Conservation (phyloP, 805 yeast genomes). For the Metahyphopichia silvanorum region DNA sequence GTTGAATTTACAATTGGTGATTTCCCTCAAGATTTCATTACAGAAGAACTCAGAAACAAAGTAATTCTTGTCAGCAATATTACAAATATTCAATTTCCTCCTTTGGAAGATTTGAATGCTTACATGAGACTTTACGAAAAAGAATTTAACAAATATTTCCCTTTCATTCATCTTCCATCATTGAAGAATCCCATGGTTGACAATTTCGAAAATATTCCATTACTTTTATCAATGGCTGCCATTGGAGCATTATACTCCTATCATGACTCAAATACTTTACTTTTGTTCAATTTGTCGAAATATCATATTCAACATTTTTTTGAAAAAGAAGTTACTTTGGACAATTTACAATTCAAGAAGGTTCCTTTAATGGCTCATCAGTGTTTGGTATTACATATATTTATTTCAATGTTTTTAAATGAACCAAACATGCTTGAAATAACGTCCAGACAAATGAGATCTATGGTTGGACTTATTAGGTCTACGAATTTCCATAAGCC, state of each 20-base stretch:
- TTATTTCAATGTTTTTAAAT: conserved; percentile 54
- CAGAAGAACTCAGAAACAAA: conserved; percentile 48
- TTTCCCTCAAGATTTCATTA: conserved; percentile 20
- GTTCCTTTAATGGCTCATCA: conserved; percentile 57
- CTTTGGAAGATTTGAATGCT: conserved; percentile 69
- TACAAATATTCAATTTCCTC: conserved; percentile 63
- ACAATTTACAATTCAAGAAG: conserved; percentile 47
- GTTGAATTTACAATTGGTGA: conserved; percentile 14
- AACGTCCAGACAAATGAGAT: conserved; percentile 50
- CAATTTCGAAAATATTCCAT: conserved; percentile 53
- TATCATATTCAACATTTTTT: conserved; percentile 63
- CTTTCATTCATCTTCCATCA: conserved; percentile 76
- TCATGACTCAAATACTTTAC: conserved; percentile 72
- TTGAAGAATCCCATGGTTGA: conserved; percentile 37
- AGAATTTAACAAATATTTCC: conserved; percentile 79
- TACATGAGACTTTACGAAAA: conserved; percentile 71
- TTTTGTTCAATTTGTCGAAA: conserved; percentile 65
- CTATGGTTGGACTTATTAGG: conserved; percentile 52
- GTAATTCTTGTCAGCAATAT: conserved; percentile 55
- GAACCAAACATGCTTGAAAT: conserved; percentile 49
- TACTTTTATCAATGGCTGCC: conserved; percentile 77
- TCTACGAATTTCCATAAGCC: conserved; percentile 53
- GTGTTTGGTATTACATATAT: conserved; percentile 53
- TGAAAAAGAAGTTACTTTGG: conserved; percentile 47
- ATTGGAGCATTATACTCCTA: conserved; percentile 86